phyloP scores from a whole-genome alignment of 306 rosid genomes.

The Lathyrus oleraceus region DNA sequence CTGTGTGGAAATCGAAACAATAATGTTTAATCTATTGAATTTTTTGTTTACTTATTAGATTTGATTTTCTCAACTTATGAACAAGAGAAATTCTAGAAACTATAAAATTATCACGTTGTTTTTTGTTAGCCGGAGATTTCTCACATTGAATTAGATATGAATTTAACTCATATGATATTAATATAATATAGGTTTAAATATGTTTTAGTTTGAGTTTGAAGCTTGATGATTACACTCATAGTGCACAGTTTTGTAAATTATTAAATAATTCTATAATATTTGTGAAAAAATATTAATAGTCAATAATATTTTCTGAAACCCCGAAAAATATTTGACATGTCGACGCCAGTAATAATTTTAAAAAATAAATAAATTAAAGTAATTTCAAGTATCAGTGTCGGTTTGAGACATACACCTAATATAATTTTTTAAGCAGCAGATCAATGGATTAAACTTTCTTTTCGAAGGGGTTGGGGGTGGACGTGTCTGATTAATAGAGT shows the following conservation, averaged over 20 bases:
- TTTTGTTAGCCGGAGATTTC: too few species aligned
- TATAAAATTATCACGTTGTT: not conserved
- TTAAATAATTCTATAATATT: not conserved
- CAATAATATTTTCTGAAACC: not conserved
- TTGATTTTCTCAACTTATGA: too few species aligned
- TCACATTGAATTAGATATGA: not conserved
- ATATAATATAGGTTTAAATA: not conserved
- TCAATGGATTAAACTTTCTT: not conserved
- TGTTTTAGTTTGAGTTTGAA: not conserved
- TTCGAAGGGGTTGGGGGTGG: not conserved
- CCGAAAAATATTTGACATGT: too few species aligned
- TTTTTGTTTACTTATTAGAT: too few species aligned
- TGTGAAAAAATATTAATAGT: not conserved
- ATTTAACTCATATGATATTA: not conserved
- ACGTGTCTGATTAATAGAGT: not conserved
- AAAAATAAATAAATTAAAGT: too few species aligned
- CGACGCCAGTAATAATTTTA: too few species aligned
- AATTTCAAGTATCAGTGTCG: too few species aligned
- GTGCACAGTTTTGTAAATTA: not conserved
- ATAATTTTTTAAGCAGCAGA: not conserved
- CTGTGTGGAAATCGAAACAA: not conserved
- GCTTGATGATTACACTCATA: not conserved
- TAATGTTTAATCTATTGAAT: not conserved
- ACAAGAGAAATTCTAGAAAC: not conserved
- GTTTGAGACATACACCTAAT: too few species aligned